Evolutionary conservation across 2,329 filamentous ascomycete genomes (phyloP).

Genomic region (Ceratocystiopsis minuta): DNA sequence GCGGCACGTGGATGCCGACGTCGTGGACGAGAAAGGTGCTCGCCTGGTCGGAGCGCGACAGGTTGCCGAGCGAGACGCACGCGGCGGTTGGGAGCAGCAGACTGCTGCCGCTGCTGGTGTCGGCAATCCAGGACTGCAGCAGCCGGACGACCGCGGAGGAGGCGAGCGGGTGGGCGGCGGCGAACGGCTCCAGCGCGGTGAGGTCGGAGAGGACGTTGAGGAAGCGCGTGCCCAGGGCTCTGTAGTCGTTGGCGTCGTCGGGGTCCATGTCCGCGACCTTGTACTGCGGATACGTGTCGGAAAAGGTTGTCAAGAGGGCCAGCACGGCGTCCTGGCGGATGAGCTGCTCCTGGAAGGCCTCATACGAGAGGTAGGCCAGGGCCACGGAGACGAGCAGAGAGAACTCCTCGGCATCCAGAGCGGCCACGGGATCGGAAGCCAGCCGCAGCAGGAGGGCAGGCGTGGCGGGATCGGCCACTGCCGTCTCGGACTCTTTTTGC

Average conservation of each 20-base stretch:
- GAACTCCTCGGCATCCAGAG: conserved; percentile 36
- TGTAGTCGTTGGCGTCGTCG: conserved; percentile 23
- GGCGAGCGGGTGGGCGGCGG: conserved; percentile 19
- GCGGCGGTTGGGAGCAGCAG: conserved; percentile 30
- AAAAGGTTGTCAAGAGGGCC: conserved; percentile 29
- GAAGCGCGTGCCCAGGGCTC: conserved; percentile 26
- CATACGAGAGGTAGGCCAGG: conserved; percentile 35
- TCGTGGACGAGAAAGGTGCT: conserved; percentile 31
- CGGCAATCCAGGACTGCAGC: conserved; percentile 23
- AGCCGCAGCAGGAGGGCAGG: conserved; percentile 31
- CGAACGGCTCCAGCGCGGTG: conserved; percentile 24
- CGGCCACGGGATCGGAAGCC: conserved; percentile 22
- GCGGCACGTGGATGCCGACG: conserved; percentile 23
- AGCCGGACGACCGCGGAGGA: conserved; percentile 19
- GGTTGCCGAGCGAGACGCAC: conserved; percentile 42
- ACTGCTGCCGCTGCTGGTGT: conserved; percentile 14
- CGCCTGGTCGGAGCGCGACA: conserved; percentile 38
- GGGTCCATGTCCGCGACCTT: conserved; percentile 22
- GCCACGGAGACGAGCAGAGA: conserved; percentile 31
- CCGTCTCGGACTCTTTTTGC: conserved; percentile 27
- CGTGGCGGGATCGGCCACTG: conserved; percentile 25
- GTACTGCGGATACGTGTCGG: conserved; percentile 26
- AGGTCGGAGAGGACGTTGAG: conserved; percentile 32
- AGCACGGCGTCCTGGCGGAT: conserved; percentile 20
- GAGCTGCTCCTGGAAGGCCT: conserved; percentile 30